These are phyloP conservation scores for Cladosporium cucumerinum DNA, from an alignment of 2,329 filamentous ascomycete species.

Conservation along the genomic window DNA sequence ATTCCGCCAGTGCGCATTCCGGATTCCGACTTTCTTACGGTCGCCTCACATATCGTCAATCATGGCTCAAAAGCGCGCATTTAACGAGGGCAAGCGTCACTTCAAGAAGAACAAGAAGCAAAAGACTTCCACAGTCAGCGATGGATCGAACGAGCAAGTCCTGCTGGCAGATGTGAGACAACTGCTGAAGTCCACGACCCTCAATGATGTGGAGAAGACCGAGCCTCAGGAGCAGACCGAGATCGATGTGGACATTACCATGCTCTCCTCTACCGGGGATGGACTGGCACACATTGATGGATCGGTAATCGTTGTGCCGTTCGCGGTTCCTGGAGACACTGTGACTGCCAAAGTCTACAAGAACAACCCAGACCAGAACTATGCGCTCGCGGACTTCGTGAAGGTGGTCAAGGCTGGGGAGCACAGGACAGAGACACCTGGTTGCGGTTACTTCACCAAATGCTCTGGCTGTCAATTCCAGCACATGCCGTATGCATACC, in stretches of 20 bases:
- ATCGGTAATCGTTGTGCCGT: slow-evolving; percentile 82
- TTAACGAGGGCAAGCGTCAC: slow-evolving; percentile 38
- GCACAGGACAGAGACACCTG: slow-evolving; percentile 70
- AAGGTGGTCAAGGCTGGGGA: slow-evolving; percentile 70
- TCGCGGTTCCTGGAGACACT: slow-evolving; percentile 79
- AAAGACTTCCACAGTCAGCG: slow-evolving; percentile 42
- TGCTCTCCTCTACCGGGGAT: slow-evolving; percentile 88
- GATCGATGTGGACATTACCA: slow-evolving; percentile 74
- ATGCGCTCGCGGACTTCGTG: slow-evolving; percentile 78
- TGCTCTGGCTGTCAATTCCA: slow-evolving; percentile 97
- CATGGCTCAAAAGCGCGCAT: slow-evolving; percentile 37
- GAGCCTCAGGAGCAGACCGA: slow-evolving; percentile 56
- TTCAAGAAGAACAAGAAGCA: slow-evolving; percentile 48
- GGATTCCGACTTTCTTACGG: background rate
- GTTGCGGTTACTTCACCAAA: slow-evolving; percentile 79
- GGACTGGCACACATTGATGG: slow-evolving; percentile 71
- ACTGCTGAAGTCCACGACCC: slow-evolving; percentile 37
- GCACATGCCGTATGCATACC: slow-evolving; percentile 86
- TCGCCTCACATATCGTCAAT: background rate
- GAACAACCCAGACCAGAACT: slow-evolving; percentile 62
- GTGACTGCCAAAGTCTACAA: slow-evolving; percentile 75
- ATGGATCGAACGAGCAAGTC: slow-evolving; percentile 50
- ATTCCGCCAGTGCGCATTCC: slow-evolving; percentile 10
- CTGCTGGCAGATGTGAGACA: slow-evolving; percentile 45
- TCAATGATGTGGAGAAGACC: slow-evolving; percentile 20